Evolutionary conservation across 1,284 basidiomycete species (phyloP).

Genomic region (Inonotus hispidus): DNA sequence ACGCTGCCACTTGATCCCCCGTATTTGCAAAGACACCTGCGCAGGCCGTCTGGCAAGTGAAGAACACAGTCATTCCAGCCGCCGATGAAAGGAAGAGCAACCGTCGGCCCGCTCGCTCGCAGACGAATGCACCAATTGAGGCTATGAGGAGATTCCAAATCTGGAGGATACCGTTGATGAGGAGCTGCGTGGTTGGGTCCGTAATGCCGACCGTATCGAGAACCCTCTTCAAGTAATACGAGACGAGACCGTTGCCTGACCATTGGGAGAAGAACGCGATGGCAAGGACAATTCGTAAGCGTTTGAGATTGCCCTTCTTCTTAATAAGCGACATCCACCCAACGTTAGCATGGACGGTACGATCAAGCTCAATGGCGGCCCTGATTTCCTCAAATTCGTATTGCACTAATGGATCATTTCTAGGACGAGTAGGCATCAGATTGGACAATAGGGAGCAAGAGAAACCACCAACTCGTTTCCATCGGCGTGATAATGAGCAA

Average conservation of each 20-base stretch:
- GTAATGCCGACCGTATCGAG: slow-evolving; percentile 42
- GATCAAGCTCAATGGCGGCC: slow-evolving; percentile 45
- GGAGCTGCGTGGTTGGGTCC: slow-evolving; percentile 45
- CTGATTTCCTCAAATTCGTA: slow-evolving; percentile 61
- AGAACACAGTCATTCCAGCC: slow-evolving; percentile 37
- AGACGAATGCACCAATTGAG: slow-evolving; percentile 19
- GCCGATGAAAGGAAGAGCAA: slow-evolving; percentile 19
- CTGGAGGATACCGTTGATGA: slow-evolving; percentile 58
- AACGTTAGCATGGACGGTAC: slow-evolving; percentile 35
- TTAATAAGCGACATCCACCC: slow-evolving; percentile 46
- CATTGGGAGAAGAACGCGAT: slow-evolving; percentile 62
- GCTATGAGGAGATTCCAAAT: slow-evolving; percentile 25
- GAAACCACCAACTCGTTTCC: slow-evolving; percentile 38
- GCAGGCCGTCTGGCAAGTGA: slow-evolving; percentile 38
- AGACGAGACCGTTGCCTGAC: slow-evolving; percentile 59
- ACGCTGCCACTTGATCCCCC: slow-evolving; percentile 32
- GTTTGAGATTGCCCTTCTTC: slow-evolving; percentile 48
- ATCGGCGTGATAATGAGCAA: slow-evolving; percentile 52
- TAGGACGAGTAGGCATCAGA: slow-evolving; percentile 19
- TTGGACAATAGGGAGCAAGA: not conserved
- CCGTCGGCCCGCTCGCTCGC: slow-evolving; percentile 21
- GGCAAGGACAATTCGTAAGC: slow-evolving; percentile 50
- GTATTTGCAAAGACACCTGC: slow-evolving; percentile 34
- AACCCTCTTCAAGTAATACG: slow-evolving; percentile 29
- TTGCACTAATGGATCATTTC: slow-evolving; percentile 51